Conservation (phyloP, 805 yeast genomes). For the Candida nonsorbophila region DNA sequence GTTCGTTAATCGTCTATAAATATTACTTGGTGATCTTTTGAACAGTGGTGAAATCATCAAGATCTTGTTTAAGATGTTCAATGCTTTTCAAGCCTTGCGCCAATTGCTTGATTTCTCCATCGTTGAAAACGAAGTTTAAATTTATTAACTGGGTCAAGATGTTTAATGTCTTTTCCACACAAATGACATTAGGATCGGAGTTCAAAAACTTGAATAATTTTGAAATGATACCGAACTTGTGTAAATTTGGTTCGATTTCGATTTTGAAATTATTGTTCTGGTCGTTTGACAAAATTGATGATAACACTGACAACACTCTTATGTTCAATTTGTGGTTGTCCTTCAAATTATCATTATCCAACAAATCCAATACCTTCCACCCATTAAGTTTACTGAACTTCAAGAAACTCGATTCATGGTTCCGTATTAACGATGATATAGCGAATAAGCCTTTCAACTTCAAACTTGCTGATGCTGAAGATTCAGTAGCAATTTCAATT, state of each 20-base stretch:
- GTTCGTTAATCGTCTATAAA: neutral
- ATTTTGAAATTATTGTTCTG: constrained; percentile 28
- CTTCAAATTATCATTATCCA: constrained; percentile 24
- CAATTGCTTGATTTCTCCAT: constrained; percentile 35
- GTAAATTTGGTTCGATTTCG: constrained; percentile 36
- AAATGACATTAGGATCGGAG: constrained; percentile 37
- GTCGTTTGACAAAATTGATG: constrained; percentile 55
- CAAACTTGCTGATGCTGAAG: constrained; percentile 20
- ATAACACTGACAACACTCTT: constrained; percentile 51
- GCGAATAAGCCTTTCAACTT: constrained; percentile 73
- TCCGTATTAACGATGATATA: constrained; percentile 65
- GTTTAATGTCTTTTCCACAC: constrained; percentile 54
- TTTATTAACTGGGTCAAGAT: constrained; percentile 43
- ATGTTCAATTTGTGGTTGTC: constrained; percentile 39
- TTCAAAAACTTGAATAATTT: constrained; percentile 26
- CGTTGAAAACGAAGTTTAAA: constrained; percentile 39
- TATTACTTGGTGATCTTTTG: constrained; percentile 32
- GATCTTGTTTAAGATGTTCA: constrained; percentile 40
- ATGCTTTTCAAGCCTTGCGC: constrained; percentile 29
- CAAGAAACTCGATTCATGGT: constrained; percentile 51
- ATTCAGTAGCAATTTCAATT: constrained; percentile 34
- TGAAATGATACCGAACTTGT: constrained; percentile 24
- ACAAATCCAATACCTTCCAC: constrained; percentile 38
- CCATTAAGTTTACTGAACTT: constrained; percentile 57
- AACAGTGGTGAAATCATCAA: constrained; percentile 50